phyloP scores from a whole-genome alignment of 139 green algal genomes.

The Ostreobium quekettii region DNA sequence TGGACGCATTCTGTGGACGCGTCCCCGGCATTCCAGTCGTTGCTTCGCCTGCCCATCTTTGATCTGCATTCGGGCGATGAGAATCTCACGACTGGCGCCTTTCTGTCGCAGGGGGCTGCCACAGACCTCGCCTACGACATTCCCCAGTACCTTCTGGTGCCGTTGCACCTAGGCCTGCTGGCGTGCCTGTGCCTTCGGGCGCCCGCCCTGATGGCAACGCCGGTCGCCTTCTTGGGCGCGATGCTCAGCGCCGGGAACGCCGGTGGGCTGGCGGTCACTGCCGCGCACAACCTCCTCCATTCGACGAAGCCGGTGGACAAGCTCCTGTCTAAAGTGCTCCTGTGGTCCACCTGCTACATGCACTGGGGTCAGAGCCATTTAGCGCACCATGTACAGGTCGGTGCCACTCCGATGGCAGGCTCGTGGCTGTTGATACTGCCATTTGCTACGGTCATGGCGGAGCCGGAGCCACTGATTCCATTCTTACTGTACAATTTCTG shows the following conservation, averaged over 20 bases:
- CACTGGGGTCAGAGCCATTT: constrained; percentile 43
- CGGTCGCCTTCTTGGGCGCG: constrained; percentile 13
- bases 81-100: no score
- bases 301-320: constrained; percentile 24
- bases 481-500: no score
- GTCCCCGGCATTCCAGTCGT: neutral
- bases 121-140: neutral
- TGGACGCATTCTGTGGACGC: no score
- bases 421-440: no score
- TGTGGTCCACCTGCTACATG: constrained; percentile 39
- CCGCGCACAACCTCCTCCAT: constrained; percentile 42
- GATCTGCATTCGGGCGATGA: no score
- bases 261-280: constrained; percentile 35
- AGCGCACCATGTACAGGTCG: constrained; percentile 44
- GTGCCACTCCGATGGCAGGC: no score
- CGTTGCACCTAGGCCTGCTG: constrained; percentile 3
- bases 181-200: neutral
- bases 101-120: neutral
- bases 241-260: constrained; percentile 20
- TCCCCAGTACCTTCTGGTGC: neutral
- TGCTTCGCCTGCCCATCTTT: neutral
- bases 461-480: no score
- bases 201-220: neutral
- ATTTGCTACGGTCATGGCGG: no score
- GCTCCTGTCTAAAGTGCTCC: constrained; percentile 24